Percentiles rank a stretch among this genome's conserved stretches.
Conservation (phyloP, 2,329 filamentous ascomycete genomes). For the Alternaria consortialis region DNA sequence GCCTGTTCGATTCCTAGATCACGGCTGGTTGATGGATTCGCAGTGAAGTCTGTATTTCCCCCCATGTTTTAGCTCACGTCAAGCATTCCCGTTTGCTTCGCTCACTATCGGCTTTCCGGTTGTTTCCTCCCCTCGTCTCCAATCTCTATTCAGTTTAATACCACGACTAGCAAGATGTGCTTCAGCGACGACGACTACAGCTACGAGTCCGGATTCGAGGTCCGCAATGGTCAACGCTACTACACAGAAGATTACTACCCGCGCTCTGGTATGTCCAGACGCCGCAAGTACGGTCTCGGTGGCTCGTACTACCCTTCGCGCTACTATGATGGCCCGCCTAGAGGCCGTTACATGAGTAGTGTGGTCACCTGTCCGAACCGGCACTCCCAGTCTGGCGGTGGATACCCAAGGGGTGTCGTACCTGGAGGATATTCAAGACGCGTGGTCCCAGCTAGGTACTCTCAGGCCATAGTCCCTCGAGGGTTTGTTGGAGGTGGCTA, state of each 20-base stretch:
- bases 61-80: conserved; percentile 2
- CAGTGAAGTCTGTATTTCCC: neutral
- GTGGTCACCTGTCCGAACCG: conserved; percentile 15
- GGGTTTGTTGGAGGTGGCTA: neutral
- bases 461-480: conserved; percentile 6
- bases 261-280: conserved; percentile 27
- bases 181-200: conserved; percentile 28
- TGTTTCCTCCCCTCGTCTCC: neutral
- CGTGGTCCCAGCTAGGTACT: conserved; percentile 10
- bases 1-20: neutral
- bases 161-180: conserved; percentile 31
- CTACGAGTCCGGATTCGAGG: conserved; percentile 26
- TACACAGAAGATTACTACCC: conserved; percentile 18
- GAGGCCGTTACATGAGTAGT: conserved; percentile 14
- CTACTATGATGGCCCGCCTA: conserved; percentile 35
- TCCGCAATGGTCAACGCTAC: conserved; percentile 23
- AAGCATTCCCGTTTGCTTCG: conserved; percentile 6
- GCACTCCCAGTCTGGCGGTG: conserved; percentile 13
- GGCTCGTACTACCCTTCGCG: conserved; percentile 39
- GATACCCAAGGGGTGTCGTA: conserved; percentile 4
- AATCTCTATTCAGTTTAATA: neutral
- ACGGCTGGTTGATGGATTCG: neutral
- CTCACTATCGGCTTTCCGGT: neutral
- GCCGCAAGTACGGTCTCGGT: conserved; percentile 30
- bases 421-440: conserved; percentile 9